phyloP scores from a whole-genome alignment of 768 basidiomycete species.

The Coprinopsis strossmayeri region DNA sequence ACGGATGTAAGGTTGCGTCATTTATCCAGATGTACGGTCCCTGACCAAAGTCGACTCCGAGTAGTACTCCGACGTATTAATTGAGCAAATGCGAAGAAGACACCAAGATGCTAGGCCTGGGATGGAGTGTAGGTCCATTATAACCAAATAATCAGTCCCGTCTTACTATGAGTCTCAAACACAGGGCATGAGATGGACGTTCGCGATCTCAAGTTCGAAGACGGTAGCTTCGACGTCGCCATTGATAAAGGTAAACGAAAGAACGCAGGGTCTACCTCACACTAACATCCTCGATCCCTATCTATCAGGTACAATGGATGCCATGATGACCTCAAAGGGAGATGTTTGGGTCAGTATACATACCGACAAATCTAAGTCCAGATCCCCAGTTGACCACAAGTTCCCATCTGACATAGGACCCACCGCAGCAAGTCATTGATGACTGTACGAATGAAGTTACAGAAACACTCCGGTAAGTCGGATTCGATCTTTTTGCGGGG shows the following conservation, averaged over 20 bases:
- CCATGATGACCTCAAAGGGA: slow-evolving; percentile 79
- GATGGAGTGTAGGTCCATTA: slow-evolving; percentile 63
- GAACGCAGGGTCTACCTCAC: not conserved
- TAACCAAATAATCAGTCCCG: too few species aligned
- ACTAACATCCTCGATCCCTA: slow-evolving; percentile 13
- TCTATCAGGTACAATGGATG: slow-evolving; percentile 65
- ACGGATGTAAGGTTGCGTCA: slow-evolving; percentile 71
- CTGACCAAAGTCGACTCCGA: too few species aligned
- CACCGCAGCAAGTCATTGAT: slow-evolving; percentile 60
- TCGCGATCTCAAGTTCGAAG: slow-evolving; percentile 54
- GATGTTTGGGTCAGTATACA: slow-evolving; percentile 62
- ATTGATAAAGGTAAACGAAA: slow-evolving; percentile 66
- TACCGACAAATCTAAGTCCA: not conserved
- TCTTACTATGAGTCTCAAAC: not conserved
- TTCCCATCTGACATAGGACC: slow-evolving; percentile 41
- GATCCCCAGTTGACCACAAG: not conserved
- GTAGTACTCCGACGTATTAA: slow-evolving; percentile 71
- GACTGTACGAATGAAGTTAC: slow-evolving; percentile 74
- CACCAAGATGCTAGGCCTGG: slow-evolving; percentile 46
- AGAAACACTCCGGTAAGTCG: slow-evolving; percentile 59
- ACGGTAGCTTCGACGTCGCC: slow-evolving; percentile 64
- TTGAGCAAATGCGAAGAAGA: slow-evolving; percentile 63
- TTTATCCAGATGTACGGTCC: too few species aligned
- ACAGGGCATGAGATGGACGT: slow-evolving; percentile 88
- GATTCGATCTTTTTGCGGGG: not conserved